Conservation (phyloP, 2,329 filamentous ascomycete genomes). For the Dactylellina parvicollis region DNA sequence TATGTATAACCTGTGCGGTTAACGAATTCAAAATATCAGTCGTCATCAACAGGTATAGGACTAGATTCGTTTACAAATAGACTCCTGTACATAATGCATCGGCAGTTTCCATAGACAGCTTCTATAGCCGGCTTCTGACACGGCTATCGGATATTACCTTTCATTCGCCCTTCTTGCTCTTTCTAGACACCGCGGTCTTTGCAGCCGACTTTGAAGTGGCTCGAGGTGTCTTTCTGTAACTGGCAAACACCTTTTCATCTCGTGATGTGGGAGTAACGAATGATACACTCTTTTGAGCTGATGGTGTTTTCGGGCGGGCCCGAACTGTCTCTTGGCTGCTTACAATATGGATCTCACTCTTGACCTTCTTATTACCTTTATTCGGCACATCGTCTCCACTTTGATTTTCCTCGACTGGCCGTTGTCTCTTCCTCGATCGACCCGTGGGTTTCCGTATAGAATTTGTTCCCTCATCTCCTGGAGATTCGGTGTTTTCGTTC, state of each 20-base stretch:
- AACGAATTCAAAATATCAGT: too few species aligned
- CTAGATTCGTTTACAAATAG: too few species aligned
- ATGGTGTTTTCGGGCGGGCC: background rate
- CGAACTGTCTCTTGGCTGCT: background rate
- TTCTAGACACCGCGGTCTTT: background rate
- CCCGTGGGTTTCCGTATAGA: too few species aligned
- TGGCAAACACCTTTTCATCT: background rate
- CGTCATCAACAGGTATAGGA: too few species aligned
- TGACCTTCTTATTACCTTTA: background rate
- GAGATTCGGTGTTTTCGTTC: background rate
- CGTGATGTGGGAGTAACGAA: conserved; percentile 11
- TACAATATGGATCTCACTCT: background rate
- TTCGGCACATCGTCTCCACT: background rate
- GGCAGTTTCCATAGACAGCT: too few species aligned
- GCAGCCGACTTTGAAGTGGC: background rate
- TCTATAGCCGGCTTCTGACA: too few species aligned
- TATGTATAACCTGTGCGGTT: too few species aligned
- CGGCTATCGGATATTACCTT: background rate
- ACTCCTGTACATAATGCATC: too few species aligned
- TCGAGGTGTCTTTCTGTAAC: conserved; percentile 39
- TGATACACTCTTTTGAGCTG: conserved; percentile 8
- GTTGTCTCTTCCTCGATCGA: too few species aligned
- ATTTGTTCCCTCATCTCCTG: too few species aligned
- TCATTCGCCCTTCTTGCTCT: background rate
- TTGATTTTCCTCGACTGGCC: too few species aligned